Conservation (phyloP, 2,329 filamentous ascomycete genomes). For the Alternaria panax region DNA sequence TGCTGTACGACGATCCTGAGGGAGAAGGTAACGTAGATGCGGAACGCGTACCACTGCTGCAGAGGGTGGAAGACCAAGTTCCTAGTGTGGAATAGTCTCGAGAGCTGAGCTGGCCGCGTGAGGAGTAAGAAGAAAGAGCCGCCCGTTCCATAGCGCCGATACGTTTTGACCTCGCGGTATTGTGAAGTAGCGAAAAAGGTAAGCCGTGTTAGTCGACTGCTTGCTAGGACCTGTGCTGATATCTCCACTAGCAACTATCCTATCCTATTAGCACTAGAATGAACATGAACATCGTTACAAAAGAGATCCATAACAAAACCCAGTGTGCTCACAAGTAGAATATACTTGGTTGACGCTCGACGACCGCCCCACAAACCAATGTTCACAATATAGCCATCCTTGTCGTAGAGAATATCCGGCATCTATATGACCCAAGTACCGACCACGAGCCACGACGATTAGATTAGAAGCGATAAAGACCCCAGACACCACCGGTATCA, state of each 20-base stretch:
- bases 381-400: slow-evolving; percentile 4
- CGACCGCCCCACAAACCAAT: slow-evolving; percentile 14
- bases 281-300: background rate
- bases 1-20: slow-evolving; percentile 52
- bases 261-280: slow-evolving; percentile 1
- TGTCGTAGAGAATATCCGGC: slow-evolving; percentile 13
- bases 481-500: background rate
- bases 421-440: slow-evolving; percentile 8
- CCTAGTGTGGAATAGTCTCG: slow-evolving; percentile 32
- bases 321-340: background rate
- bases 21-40: slow-evolving; percentile 49
- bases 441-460: background rate
- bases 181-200: background rate
- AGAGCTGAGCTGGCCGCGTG: background rate
- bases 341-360: background rate
- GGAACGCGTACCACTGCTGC: slow-evolving; percentile 56
- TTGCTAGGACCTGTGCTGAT: background rate
- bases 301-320: background rate
- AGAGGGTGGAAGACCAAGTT: slow-evolving; percentile 55
- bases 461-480: slow-evolving; percentile 2
- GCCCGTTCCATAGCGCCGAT: background rate
- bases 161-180: background rate
- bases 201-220: background rate
- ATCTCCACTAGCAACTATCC: background rate
- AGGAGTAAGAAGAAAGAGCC: background rate